These are phyloP conservation scores for Malus orientalis DNA, from an alignment of 306 rosid species.

Conservation along the genomic window DNA sequence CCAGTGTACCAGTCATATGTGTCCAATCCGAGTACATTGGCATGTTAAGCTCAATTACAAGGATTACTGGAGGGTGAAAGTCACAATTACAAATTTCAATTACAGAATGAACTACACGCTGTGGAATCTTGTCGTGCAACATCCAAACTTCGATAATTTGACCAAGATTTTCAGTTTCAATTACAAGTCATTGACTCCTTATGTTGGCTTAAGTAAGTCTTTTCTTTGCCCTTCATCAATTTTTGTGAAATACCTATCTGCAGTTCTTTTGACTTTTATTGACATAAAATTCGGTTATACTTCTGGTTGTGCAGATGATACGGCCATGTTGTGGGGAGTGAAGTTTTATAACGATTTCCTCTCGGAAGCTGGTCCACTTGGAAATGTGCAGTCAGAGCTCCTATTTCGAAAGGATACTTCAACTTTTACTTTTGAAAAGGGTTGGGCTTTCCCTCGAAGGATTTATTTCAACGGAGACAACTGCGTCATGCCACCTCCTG, in stretches of 20 bases:
- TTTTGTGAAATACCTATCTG: background rate
- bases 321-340: slow-evolving; percentile 90
- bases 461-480: slow-evolving; percentile 83
- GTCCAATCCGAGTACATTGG: slow-evolving; percentile 96
- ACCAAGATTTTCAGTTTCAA: slow-evolving; percentile 84
- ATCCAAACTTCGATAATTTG: slow-evolving; percentile 85
- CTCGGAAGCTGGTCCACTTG: slow-evolving; percentile 63
- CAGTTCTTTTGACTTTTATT: background rate
- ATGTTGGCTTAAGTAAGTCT: slow-evolving; percentile 89
- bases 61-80: slow-evolving; percentile 96
- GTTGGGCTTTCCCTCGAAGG: slow-evolving; percentile 98
- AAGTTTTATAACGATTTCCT: slow-evolving; percentile 90
- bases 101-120: slow-evolving; percentile 87
- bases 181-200: slow-evolving; percentile 79
- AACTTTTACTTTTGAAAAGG: slow-evolving; percentile 87
- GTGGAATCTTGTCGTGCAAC: slow-evolving; percentile 96
- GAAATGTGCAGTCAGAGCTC: slow-evolving; percentile 92
- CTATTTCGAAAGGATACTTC: slow-evolving; percentile 72
- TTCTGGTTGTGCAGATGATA: slow-evolving; percentile 69
- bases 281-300: background rate
- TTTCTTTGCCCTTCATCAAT: background rate
- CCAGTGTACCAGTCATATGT: slow-evolving; percentile 93
- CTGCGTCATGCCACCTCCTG: slow-evolving; percentile 92
- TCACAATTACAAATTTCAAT: slow-evolving; percentile 89
- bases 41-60: slow-evolving; percentile 96